These are phyloP conservation scores for Pinus albicaulis DNA, from an alignment of 75 land plant species.

Conservation along the genomic window DNA sequence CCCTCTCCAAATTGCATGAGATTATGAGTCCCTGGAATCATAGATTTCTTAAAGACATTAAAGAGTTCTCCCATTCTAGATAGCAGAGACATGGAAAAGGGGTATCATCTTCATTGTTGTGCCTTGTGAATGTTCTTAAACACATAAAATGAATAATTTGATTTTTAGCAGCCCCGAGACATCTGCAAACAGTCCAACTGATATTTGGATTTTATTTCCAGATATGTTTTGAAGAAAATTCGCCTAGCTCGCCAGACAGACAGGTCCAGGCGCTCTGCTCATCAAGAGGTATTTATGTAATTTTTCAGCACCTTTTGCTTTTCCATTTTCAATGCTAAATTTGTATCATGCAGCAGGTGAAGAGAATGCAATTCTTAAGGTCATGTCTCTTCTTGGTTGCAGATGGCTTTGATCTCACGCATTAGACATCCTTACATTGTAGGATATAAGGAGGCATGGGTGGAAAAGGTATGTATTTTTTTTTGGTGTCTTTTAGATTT, in stretches of 20 bases:
- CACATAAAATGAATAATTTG: neutral
- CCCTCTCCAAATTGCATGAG: neutral
- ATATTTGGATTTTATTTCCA: conserved; percentile 22
- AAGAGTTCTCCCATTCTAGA: neutral
- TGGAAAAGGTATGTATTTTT: conserved; percentile 72
- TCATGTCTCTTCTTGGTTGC: conserved; percentile 6
- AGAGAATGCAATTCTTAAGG: neutral
- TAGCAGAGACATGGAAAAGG: too few relatives aligned
- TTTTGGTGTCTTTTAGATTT: neutral
- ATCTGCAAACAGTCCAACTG: neutral
- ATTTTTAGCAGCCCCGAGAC: neutral
- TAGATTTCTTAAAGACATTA: neutral
- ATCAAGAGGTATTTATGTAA: conserved; percentile 56
- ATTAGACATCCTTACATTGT: conserved; percentile 89
- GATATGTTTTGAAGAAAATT: conserved; percentile 92
- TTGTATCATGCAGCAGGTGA: neutral
- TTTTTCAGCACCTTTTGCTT: neutral
- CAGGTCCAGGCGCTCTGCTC: conserved; percentile 76
- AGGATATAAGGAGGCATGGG: conserved; percentile 98
- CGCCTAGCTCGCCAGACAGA: conserved; percentile 87
- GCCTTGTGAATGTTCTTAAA: neutral
- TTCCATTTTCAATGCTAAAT: neutral
- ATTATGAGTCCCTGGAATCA: neutral
- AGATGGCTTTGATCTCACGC: conserved; percentile 97
- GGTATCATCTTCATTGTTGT: neutral